Evolutionary conservation across 768 basidiomycete genomes (phyloP), one percentile per base, ranked within the genome.

Genomic region (Hygrophorus russula): DNA sequence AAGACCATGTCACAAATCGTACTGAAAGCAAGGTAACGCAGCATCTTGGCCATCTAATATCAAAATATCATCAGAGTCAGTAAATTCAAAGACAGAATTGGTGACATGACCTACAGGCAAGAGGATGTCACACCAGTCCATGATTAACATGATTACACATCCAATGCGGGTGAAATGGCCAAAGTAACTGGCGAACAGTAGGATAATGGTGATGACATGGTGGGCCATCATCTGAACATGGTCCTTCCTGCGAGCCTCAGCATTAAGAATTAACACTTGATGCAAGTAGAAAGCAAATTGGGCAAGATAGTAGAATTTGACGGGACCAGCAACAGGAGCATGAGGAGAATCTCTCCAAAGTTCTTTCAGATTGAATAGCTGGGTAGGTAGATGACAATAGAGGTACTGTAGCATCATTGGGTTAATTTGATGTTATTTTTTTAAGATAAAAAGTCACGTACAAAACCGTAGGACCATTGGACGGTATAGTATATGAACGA

Each of bases 191-290:
- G 68, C 55, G 28, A 69, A 61, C 64, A 97, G 78, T 48, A 99
- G 75, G 39, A 70, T 56, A 47, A 92, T 73, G 10, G 92, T 94
- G 51, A 98, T 83, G 52, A 94, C 57, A 59, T 99, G 96, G 66
- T 99, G 96, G 18, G 80, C 67, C 75, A 97, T 85, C 94, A 97
- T 97, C 63, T 97, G 94, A 53, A 69, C 67, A 61, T 97, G 90
- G 61, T 99, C 96, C 59, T 89, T 91, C 45, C 96, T 71, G 43
- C 80, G 75, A 31, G 81, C 90, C 60, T 99, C 96, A 19, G 92
- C 82, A 60, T 97, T 89, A 59, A 99, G 73, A 46, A 94, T 81
- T 48, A 97, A 68, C 9, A 96, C 70, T 61, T 93, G 91, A 58
- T 98, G 92, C 41, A 83, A 62, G 65, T 96, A 99, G 63, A 92